Evolutionary conservation across 768 basidiomycete genomes (phyloP).

Genomic region (Pholiota conissans): DNA sequence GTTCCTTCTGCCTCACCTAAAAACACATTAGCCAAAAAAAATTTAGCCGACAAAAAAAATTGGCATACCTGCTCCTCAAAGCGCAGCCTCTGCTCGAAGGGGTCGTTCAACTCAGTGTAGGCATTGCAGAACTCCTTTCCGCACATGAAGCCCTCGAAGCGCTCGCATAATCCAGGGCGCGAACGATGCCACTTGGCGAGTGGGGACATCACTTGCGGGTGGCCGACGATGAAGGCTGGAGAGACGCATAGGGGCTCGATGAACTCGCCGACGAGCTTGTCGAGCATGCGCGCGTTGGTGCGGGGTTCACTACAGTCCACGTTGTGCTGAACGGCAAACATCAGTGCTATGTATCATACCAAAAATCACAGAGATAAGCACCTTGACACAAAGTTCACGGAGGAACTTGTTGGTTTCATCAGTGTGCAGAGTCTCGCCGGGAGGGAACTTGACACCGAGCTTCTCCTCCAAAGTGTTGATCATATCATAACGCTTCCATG

Average conservation of each 20-base stretch:
- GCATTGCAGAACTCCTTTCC: constrained; percentile 99
- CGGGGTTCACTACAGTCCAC: constrained; percentile 96
- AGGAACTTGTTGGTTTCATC: constrained; percentile 88
- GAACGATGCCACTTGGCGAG: constrained; percentile 98
- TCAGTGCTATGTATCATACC: not conserved
- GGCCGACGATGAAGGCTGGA: constrained; percentile 97
- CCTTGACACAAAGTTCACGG: constrained; percentile 82
- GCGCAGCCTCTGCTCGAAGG: constrained; percentile 90
- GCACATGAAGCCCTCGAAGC: constrained; percentile 98
- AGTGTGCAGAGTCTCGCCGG: constrained; percentile 87
- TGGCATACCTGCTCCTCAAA: constrained; percentile 86
- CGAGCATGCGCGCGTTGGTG: constrained; percentile 91
- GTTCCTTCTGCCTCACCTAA: constrained; percentile 87
- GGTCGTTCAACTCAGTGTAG: constrained; percentile 99
- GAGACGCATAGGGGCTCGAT: constrained; percentile 97
- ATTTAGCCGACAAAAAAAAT: not conserved
- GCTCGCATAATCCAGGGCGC: constrained; percentile 96
- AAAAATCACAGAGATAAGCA: constrained; percentile 23
- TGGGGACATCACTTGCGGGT: constrained; percentile 99
- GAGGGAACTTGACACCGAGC: constrained; percentile 88
- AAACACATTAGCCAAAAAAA: not conserved
- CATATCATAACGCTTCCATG: constrained; percentile 99
- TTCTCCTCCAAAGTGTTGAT: constrained; percentile 95
- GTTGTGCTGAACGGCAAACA: constrained; percentile 61
- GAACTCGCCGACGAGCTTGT: constrained; percentile 99